Conservation (phyloP, 2,329 filamentous ascomycete species). For the Aspergillus tamarii region DNA sequence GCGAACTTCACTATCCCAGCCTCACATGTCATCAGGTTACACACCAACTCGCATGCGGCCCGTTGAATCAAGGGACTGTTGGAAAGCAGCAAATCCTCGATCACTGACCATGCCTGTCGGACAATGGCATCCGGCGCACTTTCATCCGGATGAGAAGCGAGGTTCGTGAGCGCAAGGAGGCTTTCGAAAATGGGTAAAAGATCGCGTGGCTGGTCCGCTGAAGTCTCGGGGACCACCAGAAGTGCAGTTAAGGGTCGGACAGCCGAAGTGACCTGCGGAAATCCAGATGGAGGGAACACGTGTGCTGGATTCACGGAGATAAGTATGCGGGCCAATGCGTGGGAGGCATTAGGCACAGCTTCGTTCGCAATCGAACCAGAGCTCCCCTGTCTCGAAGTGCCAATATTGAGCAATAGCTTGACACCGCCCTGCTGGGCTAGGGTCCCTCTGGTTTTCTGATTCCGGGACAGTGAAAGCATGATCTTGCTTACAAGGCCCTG, state of each 20-base stretch:
- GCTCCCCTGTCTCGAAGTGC: slow-evolving; percentile 47
- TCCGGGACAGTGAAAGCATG: slow-evolving; percentile 74
- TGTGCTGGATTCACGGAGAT: slow-evolving; percentile 84
- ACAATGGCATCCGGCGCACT: slow-evolving; percentile 70
- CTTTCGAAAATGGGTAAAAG: slow-evolving; percentile 88
- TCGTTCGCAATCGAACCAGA: slow-evolving; percentile 40
- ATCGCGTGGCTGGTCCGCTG: slow-evolving; percentile 63
- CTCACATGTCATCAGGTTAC: slow-evolving; percentile 69
- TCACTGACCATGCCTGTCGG: slow-evolving; percentile 69
- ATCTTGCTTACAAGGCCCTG: slow-evolving; percentile 73
- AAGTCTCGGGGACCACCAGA: slow-evolving; percentile 64
- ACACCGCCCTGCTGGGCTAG: slow-evolving; percentile 94
- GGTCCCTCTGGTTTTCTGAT: slow-evolving; percentile 71
- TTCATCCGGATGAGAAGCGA: slow-evolving; percentile 66
- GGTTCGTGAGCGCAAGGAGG: slow-evolving; percentile 88
- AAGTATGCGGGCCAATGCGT: slow-evolving; percentile 80
- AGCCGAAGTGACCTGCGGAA: slow-evolving; percentile 73
- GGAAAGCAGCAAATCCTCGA: slow-evolving; percentile 83
- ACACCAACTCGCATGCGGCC: slow-evolving; percentile 84
- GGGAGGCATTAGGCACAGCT: slow-evolving; percentile 65
- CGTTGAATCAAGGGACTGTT: slow-evolving; percentile 76
- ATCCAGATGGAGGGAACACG: slow-evolving; percentile 79
- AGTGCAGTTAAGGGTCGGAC: slow-evolving; percentile 80
- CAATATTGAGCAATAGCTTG: slow-evolving; percentile 77
- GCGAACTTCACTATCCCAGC: slow-evolving; percentile 51